phyloP scores from a whole-genome alignment of 2,329 filamentous ascomycete species.

The Coniochaeta prunicola region DNA sequence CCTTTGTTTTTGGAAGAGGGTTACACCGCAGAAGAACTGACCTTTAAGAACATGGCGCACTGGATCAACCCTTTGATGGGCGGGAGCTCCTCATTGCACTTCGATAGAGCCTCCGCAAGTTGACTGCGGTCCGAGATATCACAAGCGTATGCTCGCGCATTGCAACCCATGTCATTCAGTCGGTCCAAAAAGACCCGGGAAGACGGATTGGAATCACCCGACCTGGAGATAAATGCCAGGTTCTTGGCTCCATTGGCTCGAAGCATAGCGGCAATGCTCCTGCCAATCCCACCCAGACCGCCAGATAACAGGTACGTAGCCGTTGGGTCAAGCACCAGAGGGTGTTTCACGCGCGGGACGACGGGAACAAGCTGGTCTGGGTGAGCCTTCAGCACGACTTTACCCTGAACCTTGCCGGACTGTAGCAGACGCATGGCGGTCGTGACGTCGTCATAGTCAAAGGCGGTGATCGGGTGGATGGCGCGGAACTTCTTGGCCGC shows the following conservation, averaged over 20 bases:
- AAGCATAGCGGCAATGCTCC: slow-evolving; percentile 43
- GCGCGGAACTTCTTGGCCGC: not conserved
- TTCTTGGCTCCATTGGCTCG: slow-evolving; percentile 41
- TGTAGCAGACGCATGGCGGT: not conserved
- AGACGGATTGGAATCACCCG: slow-evolving; percentile 19
- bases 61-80: slow-evolving; percentile 25
- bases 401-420: not conserved
- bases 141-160: slow-evolving; percentile 23
- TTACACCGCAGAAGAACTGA: too few species aligned
- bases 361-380: too few species aligned
- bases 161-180: not conserved
- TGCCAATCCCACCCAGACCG: slow-evolving; percentile 51
- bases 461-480: slow-evolving; percentile 3
- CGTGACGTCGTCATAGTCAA: slow-evolving; percentile 3
- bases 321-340: not conserved
- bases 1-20: too few species aligned
- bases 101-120: slow-evolving; percentile 27
- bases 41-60: slow-evolving; percentile 23
- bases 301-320: slow-evolving; percentile 44
- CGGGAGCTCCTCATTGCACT: slow-evolving; percentile 13
- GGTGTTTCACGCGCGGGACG: too few species aligned
- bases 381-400: slow-evolving; percentile 10
- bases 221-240: slow-evolving; percentile 47
- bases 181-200: not conserved
- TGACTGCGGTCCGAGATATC: slow-evolving; percentile 32